Conservation (phyloP, 2,329 filamentous ascomycete species). For the Penicillium janthinellum region DNA sequence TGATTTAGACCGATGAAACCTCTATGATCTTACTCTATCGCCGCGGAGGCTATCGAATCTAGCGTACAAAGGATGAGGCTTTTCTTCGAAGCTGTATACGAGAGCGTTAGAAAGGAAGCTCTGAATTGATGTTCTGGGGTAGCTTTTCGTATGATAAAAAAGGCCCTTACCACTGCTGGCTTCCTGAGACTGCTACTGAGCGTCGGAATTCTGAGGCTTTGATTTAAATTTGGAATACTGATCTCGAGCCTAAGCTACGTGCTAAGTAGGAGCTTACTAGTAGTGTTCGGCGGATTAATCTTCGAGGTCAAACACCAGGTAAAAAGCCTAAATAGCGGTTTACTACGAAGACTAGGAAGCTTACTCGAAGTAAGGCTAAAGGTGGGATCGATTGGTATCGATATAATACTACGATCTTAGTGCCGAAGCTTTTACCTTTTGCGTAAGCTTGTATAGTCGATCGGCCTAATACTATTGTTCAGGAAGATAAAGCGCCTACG, state of each 20-base stretch:
- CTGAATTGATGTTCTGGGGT: background rate
- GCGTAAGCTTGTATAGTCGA: background rate
- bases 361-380: background rate
- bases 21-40: background rate
- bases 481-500: background rate
- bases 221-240: background rate
- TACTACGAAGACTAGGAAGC: background rate
- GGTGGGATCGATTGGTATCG: background rate
- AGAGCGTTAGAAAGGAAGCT: background rate
- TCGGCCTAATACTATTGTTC: background rate
- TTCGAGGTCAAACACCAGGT: background rate
- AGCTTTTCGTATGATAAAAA: background rate
- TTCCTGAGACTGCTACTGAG: background rate
- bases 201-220: background rate
- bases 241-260: background rate
- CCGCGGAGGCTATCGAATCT: background rate
- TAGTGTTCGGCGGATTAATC: background rate
- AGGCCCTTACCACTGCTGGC: background rate
- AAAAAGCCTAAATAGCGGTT: background rate
- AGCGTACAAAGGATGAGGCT: background rate
- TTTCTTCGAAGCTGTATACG: background rate
- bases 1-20: background rate
- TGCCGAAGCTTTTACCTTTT: background rate
- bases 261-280: background rate
- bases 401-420: background rate